Evolutionary conservation across 2,329 filamentous ascomycete species (phyloP).

Genomic region (Hypoxylon rubiginosum): DNA sequence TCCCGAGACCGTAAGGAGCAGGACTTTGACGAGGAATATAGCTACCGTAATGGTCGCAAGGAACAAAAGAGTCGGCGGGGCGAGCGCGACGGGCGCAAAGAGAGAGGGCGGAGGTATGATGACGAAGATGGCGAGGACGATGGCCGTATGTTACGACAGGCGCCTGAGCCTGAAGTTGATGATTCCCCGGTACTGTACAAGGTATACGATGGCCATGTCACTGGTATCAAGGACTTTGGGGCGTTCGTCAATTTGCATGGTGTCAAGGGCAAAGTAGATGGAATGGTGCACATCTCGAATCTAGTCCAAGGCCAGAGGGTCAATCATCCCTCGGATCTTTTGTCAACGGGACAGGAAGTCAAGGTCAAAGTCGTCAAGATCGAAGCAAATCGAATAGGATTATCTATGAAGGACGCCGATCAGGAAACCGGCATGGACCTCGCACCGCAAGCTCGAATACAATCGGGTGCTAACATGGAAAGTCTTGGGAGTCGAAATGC

Average conservation of each 20-base stretch:
- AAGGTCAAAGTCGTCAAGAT: conserved; percentile 94
- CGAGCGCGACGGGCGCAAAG: conserved; percentile 60
- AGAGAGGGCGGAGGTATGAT: conserved; percentile 58
- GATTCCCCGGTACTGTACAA: conserved; percentile 86
- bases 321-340: conserved; percentile 90
- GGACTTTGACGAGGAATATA: conserved; percentile 51
- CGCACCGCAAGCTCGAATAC: conserved; percentile 80
- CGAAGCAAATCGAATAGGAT: conserved; percentile 82
- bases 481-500: conserved; percentile 76
- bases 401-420: conserved; percentile 98
- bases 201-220: conserved; percentile 90
- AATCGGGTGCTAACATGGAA: conserved; percentile 92
- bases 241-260: conserved; percentile 94
- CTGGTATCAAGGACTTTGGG: conserved; percentile 94
- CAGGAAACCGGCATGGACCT: conserved; percentile 89
- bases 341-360: conserved; percentile 83
- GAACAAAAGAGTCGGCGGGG: conserved; percentile 62
- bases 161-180: conserved; percentile 81
- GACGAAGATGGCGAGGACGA: conserved; percentile 61
- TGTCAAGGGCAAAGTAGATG: conserved; percentile 89
- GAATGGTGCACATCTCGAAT: conserved; percentile 92
- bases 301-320: conserved; percentile 88
- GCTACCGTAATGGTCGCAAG: conserved; percentile 55
- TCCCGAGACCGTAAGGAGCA: conserved; percentile 54
- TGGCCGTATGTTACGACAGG: conserved; percentile 73